Evolutionary conservation across 345 rosid species (phyloP), one percentile per base, ranked within the genome.

Genomic region (Sonneratia caseolaris): DNA sequence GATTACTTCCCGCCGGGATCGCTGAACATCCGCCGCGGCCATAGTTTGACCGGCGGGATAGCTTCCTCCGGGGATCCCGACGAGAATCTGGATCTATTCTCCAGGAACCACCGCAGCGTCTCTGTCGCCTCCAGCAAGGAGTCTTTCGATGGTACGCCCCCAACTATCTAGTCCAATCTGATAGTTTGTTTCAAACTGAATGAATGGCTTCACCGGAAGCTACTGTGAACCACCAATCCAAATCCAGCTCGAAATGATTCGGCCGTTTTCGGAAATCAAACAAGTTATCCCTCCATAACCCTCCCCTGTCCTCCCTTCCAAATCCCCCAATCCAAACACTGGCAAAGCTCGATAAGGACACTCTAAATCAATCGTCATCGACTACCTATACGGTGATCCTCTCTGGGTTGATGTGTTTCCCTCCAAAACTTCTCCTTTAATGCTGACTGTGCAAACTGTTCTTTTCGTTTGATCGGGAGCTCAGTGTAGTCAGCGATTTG

Each of bases 51-150:
- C 43, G 81, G 81, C 69, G 15, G 69, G 22, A 5, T 56, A 24
- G n/a, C 76, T 42, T 42, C 45, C 45, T 4, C 45, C 45, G 2
- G 45, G 45, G 45, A 42, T 49, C 74, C 89, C 62, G 89, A 87
- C 64, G 92, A 94, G 77, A 85, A 86, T 71, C 77, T 91, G 75
- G 97, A 94, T 87, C 96, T 91, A 72, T 89, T 95, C 86, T 87
- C 96, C 62, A 86, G 73, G 84, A 90, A 81, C 77, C 97, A 92
- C 61, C 89, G 95, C 66, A 82, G 86, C 61, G 75, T 89, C 78
- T 91, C 96, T 40, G 79, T 88, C 32, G 77, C 87, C 69, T 82
- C 98, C 38, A 85, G 93, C 74, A 92, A 88, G 37, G 96, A 91
- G 32, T 86, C 88, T 12, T 84, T 93, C 37, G 96, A 90, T 71